Conservation (phyloP, 371 early-diverging fungal genomes). For the Mortierella sp. region DNA sequence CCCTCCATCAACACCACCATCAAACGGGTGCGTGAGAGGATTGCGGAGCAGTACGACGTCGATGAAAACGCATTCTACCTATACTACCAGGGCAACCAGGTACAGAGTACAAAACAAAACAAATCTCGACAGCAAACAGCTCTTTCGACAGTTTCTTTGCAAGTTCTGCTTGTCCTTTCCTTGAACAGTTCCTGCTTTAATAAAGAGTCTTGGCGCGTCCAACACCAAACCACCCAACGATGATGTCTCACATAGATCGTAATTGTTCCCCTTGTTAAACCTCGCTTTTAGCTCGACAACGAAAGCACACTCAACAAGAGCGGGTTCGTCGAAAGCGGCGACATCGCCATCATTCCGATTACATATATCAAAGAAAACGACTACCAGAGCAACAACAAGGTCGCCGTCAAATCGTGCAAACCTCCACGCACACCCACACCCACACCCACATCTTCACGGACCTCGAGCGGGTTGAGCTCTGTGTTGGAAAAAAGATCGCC, state of each 20-base stretch:
- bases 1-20: constrained; percentile 13
- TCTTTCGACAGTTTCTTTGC: not conserved
- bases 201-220: not conserved
- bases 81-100: not conserved
- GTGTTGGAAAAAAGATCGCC: no score
- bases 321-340: not conserved
- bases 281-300: not conserved
- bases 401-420: not conserved
- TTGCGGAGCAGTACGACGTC: not conserved
- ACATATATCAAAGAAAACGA: not conserved
- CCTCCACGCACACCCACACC: no score
- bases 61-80: not conserved
- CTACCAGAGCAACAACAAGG: not conserved
- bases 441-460: not conserved
- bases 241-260: not conserved
- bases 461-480: not conserved
- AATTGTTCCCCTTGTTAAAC: not conserved
- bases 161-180: not conserved
- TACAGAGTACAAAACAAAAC: not conserved
- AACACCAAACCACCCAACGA: not conserved
- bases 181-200: not conserved
- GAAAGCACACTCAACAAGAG: not conserved
- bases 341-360: not conserved
- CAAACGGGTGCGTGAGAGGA: not conserved
- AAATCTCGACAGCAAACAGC: not conserved